Conservation (phyloP, 2,329 filamentous ascomycete species). For the Arthrobotrys sinensis region DNA sequence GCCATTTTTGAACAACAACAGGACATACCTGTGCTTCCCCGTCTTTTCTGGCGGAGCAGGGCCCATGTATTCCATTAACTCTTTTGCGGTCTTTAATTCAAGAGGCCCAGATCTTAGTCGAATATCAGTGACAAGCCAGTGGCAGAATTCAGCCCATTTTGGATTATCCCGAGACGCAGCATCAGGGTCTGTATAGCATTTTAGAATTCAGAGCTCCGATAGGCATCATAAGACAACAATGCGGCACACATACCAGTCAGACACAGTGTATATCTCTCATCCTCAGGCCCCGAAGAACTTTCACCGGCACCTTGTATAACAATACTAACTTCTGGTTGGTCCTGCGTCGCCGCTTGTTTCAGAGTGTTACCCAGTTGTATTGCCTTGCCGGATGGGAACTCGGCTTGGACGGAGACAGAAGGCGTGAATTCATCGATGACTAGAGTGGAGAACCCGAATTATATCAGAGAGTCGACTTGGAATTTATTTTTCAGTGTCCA, state of each 20-base stretch:
- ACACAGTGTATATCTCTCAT: conserved; percentile 62
- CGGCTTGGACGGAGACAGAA: conserved; percentile 70
- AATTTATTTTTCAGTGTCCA: conserved; percentile 17
- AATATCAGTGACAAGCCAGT: conserved; percentile 69
- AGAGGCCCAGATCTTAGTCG: conserved; percentile 62
- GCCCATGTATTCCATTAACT: conserved; percentile 68
- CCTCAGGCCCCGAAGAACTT: conserved; percentile 46
- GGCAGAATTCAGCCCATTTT: conserved; percentile 70
- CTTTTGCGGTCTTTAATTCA: conserved; percentile 64
- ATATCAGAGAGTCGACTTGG: too few species aligned
- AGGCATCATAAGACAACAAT: too few species aligned
- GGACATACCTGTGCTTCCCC: conserved; percentile 69
- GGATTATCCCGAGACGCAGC: conserved; percentile 69
- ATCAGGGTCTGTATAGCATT: conserved; percentile 67
- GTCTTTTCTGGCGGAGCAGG: conserved; percentile 67
- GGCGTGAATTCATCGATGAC: conserved; percentile 76
- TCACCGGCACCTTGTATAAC: conserved; percentile 63
- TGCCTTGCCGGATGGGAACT: conserved; percentile 69
- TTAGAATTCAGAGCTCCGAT: not conserved
- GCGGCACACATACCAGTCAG: conserved; percentile 34
- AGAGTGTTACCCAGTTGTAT: conserved; percentile 73
- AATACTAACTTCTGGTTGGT: conserved; percentile 65
- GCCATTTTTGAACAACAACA: conserved; percentile 68
- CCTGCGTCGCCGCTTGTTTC: conserved; percentile 66
- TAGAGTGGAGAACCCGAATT: conserved; percentile 65